Evolutionary conservation across 306 rosid genomes (phyloP).

Genomic region (Prosopis cineraria): DNA sequence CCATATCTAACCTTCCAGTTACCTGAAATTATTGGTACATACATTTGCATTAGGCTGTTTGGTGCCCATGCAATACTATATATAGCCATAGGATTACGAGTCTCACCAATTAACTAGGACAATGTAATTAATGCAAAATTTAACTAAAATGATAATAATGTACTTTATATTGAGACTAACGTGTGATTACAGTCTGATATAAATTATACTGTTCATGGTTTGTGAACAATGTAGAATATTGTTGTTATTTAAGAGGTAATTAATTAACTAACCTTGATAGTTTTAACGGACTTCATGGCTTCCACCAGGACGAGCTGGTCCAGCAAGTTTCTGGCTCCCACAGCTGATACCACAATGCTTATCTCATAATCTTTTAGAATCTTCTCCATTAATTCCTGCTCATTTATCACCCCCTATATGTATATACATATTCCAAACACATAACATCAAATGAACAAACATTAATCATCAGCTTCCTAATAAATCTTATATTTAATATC

Average conservation of each 20-base stretch:
- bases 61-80: not conserved
- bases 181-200: no score
- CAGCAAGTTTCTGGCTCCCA: conserved; percentile 46
- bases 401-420: conserved; percentile 56
- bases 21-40: no score
- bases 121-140: not conserved
- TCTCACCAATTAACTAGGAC: not conserved
- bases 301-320: conserved; percentile 59
- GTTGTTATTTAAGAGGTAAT: not conserved
- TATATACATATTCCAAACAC: not conserved
- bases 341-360: conserved; percentile 56
- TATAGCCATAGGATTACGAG: not conserved
- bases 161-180: no score
- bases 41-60: not conserved
- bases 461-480: not conserved
- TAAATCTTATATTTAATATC: no score
- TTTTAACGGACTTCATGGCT: conserved; percentile 52
- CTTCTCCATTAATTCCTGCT: conserved; percentile 51
- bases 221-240: no score
- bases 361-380: conserved; percentile 55
- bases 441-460: not conserved
- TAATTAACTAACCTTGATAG: conserved; percentile 50
- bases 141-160: no score
- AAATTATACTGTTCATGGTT: no score
- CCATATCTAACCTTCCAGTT: not conserved